These are phyloP conservation scores for Quercus berberidifolia DNA, from an alignment of 306 rosid genomes.

Conservation along the genomic window DNA sequence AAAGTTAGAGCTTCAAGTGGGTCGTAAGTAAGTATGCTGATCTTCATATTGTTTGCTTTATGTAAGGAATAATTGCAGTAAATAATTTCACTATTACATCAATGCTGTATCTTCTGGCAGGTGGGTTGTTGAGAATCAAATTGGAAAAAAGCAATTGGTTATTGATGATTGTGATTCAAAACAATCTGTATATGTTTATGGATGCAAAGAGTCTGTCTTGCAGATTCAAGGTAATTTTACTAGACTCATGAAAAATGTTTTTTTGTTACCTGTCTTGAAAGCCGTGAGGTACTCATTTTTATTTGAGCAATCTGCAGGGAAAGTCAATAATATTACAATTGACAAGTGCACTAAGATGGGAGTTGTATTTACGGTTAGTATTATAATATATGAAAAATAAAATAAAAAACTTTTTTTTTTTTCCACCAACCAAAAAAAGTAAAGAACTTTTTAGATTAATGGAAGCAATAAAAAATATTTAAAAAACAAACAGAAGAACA, in stretches of 20 bases:
- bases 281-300: neutral
- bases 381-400: conserved; percentile 9
- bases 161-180: conserved; percentile 90
- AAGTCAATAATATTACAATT: conserved; percentile 92
- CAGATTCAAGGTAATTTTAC: conserved; percentile 75
- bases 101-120: conserved; percentile 30
- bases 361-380: conserved; percentile 75
- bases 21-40: conserved; percentile 77
- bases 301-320: conserved; percentile 60
- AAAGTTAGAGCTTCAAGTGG: conserved; percentile 95
- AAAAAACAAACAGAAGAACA: neutral
- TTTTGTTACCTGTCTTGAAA: conserved; percentile 7
- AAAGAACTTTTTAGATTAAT: no score
- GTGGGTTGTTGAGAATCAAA: conserved; percentile 99
- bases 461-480: no score
- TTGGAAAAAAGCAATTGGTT: conserved; percentile 74
- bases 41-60: conserved; percentile 2
- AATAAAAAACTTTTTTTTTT: neutral
- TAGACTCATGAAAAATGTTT: neutral
- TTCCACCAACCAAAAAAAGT: no score
- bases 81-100: conserved; percentile 11
- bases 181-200: conserved; percentile 89
- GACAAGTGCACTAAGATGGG: conserved; percentile 96
- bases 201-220: conserved; percentile 95
- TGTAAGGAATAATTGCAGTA: conserved; percentile 12